Evolutionary conservation across 2,329 filamentous ascomycete genomes (phyloP).

Genomic region (Onygena corvina): DNA sequence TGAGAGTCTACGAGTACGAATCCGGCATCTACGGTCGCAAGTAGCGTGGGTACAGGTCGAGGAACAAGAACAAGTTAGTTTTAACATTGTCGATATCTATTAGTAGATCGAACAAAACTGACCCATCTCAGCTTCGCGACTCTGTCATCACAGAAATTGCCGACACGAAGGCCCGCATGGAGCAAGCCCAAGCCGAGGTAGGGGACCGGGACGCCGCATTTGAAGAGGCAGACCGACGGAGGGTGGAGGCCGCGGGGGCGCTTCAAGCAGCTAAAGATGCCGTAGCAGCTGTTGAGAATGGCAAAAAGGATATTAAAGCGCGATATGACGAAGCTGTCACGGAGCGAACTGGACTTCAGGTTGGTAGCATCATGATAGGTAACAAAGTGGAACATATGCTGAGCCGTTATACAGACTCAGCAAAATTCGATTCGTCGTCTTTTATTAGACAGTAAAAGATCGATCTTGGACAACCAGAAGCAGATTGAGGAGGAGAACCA

Average conservation of each 20-base stretch:
- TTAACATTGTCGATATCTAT: not conserved
- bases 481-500: slow-evolving; percentile 39
- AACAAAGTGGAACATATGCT: not conserved
- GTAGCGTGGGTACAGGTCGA: slow-evolving; percentile 80
- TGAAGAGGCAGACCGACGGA: slow-evolving; percentile 29
- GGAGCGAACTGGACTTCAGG: slow-evolving; percentile 44
- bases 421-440: slow-evolving; percentile 53
- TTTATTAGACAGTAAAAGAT: slow-evolving; percentile 42
- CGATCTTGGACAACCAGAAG: slow-evolving; percentile 31
- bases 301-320: slow-evolving; percentile 40
- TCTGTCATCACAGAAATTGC: slow-evolving; percentile 27
- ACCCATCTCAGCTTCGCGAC: slow-evolving; percentile 23
- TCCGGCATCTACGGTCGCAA: slow-evolving; percentile 50
- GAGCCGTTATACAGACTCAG: slow-evolving; percentile 41
- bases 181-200: slow-evolving; percentile 35
- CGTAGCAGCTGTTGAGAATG: slow-evolving; percentile 36
- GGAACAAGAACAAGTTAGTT: slow-evolving; percentile 51
- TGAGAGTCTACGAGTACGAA: slow-evolving; percentile 50
- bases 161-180: slow-evolving; percentile 38
- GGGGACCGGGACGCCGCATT: slow-evolving; percentile 37
- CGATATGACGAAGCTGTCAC: slow-evolving; percentile 43
- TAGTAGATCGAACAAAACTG: slow-evolving; percentile 5
- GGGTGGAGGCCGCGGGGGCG: slow-evolving; percentile 31
- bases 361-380: slow-evolving; percentile 16
- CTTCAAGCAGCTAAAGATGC: slow-evolving; percentile 36